These are phyloP conservation scores for Umbelopsis sp. DNA, from an alignment of 192 early-diverging fungal species.

Conservation along the genomic window DNA sequence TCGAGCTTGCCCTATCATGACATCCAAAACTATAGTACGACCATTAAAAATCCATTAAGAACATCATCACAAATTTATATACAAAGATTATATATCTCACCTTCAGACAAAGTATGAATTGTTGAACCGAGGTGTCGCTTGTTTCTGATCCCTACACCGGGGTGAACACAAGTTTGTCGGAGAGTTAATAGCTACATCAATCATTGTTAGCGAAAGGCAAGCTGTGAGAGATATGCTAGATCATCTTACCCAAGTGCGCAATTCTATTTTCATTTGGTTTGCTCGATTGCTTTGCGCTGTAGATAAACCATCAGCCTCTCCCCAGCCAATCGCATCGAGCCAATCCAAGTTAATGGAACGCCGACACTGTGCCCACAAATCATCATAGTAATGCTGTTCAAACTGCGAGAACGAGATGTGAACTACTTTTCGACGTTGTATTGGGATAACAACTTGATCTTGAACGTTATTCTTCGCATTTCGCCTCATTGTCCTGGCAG, in stretches of 20 bases:
- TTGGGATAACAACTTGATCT: slow-evolving; percentile 58
- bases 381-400: slow-evolving; percentile 63
- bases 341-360: slow-evolving; percentile 41
- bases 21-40: slow-evolving; percentile 12
- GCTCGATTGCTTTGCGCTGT: slow-evolving; percentile 10
- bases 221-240: slow-evolving; percentile 25
- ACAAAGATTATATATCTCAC: neutral
- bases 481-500: slow-evolving; percentile 52
- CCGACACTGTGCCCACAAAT: slow-evolving; percentile 51
- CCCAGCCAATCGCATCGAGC: slow-evolving; percentile 23
- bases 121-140: neutral
- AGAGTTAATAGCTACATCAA: slow-evolving; percentile 56
- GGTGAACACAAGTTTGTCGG: slow-evolving; percentile 30
- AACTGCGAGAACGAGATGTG: slow-evolving; percentile 55
- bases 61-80: neutral
- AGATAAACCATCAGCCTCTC: slow-evolving; percentile 1
- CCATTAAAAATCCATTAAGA: neutral
- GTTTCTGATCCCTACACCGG: slow-evolving; percentile 13
- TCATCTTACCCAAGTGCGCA: slow-evolving; percentile 49
- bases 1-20: slow-evolving; percentile 17
- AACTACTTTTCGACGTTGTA: slow-evolving; percentile 50
- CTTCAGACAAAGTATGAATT: slow-evolving; percentile 25
- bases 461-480: slow-evolving; percentile 57
- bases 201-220: neutral
- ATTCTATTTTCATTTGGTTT: slow-evolving; percentile 24